phyloP scores from a whole-genome alignment of 768 basidiomycete species.

The Amylocystis lapponica region DNA sequence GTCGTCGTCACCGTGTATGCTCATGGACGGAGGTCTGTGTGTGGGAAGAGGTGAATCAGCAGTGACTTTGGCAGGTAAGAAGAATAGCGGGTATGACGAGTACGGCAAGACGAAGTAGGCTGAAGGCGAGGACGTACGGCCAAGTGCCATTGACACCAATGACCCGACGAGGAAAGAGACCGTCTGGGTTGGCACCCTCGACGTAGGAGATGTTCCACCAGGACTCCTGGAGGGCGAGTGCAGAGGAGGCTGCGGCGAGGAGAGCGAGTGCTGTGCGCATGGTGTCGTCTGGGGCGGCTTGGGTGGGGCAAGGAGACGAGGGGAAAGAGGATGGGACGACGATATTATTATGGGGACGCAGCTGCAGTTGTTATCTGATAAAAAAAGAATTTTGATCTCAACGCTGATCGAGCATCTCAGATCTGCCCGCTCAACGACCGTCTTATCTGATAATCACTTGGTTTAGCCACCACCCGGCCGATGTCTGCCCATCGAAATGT shows the following conservation, averaged over 20 bases:
- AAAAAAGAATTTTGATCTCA: background rate
- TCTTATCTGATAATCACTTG: slow-evolving; percentile 6
- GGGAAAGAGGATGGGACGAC: background rate
- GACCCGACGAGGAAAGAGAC: slow-evolving; percentile 65
- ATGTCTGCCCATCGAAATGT: too few species aligned
- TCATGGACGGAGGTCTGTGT: slow-evolving; percentile 76
- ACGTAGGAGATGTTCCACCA: slow-evolving; percentile 95
- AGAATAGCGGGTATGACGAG: background rate
- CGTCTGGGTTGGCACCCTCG: slow-evolving; percentile 76
- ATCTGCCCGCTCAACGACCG: background rate
- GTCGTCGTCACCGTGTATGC: slow-evolving; percentile 64
- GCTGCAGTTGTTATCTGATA: slow-evolving; percentile 24
- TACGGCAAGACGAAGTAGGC: background rate
- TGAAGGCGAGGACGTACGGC: slow-evolving; percentile 58
- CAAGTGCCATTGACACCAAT: slow-evolving; percentile 90
- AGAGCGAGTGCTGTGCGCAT: slow-evolving; percentile 22
- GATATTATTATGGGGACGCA: too few species aligned
- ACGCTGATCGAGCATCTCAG: background rate
- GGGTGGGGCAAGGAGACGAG: slow-evolving; percentile 4
- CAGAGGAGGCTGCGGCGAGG: slow-evolving; percentile 31
- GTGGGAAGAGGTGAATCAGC: background rate
- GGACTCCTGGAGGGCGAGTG: slow-evolving; percentile 60
- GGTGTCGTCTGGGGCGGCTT: slow-evolving; percentile 5
- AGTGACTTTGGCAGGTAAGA: background rate
- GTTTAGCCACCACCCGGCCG: too few species aligned